phyloP scores from a whole-genome alignment of 306 rosid species.

The Herpetospermum pedunculosum region DNA sequence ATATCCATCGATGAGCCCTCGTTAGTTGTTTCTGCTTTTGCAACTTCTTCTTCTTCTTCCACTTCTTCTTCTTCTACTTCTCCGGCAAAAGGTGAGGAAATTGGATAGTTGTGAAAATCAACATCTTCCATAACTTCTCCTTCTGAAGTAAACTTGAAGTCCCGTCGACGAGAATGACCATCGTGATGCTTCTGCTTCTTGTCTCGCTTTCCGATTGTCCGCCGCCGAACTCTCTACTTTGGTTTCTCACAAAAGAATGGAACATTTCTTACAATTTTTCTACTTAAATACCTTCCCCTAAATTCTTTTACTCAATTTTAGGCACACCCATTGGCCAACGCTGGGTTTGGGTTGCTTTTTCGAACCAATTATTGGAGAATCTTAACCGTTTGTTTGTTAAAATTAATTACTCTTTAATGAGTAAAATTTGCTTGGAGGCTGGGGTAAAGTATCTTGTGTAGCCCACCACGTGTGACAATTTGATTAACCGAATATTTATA shows the following conservation, averaged over 20 bases:
- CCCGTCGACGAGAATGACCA: conserved; percentile 25
- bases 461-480: no score
- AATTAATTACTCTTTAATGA: no score
- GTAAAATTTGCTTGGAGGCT: no score
- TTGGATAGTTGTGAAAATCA: conserved; percentile 12
- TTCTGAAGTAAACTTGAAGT: conserved; percentile 24
- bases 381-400: no score
- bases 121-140: conserved; percentile 18
- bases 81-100: conserved; percentile 16
- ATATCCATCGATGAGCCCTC: conserved; percentile 28
- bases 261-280: not conserved
- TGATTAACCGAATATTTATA: no score
- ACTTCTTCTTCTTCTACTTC: conserved; percentile 16
- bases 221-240: not conserved
- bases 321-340: no score
- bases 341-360: no score
- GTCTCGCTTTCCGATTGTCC: conserved; percentile 30
- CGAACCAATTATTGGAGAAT: no score
- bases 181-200: conserved; percentile 31
- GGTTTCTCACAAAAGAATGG: not conserved
- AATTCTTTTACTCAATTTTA: not conserved
- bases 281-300: not conserved
- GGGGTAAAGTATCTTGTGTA: no score
- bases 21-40: not conserved
- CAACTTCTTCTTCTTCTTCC: not conserved